Evolutionary conservation across 1,139 yeast genomes (phyloP).

Genomic region (Geotrichum reessii): DNA sequence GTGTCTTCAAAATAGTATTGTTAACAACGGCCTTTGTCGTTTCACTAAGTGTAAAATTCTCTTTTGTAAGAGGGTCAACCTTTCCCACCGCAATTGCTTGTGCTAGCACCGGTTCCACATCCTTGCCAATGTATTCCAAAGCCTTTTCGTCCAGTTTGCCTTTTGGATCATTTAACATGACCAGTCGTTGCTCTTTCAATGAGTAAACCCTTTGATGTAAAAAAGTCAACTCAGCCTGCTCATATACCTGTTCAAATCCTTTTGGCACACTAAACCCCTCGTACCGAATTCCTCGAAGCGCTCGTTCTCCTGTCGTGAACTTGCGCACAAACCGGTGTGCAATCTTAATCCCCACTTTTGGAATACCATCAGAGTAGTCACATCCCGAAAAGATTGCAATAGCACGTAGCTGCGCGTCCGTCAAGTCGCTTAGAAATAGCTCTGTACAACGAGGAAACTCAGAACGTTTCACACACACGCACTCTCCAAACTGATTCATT

Average conservation of each 20-base stretch:
- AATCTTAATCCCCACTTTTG: conserved; percentile 72
- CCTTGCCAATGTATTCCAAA: conserved; percentile 59
- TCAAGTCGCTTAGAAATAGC: conserved; percentile 42
- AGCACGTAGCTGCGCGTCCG: conserved; percentile 56
- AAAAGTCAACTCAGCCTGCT: conserved; percentile 72
- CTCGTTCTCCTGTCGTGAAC: conserved; percentile 48
- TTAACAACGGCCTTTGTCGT: background rate
- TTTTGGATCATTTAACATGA: conserved; percentile 54
- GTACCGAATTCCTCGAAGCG: conserved; percentile 51
- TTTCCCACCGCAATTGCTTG: conserved; percentile 56
- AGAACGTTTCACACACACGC: conserved; percentile 59
- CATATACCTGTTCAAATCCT: conserved; percentile 54
- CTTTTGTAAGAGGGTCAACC: conserved; percentile 59
- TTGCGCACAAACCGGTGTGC: conserved; percentile 61
- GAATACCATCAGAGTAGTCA: conserved; percentile 86
- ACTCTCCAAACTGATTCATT: conserved; percentile 63
- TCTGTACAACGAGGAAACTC: conserved; percentile 37
- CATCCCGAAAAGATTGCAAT: conserved; percentile 92
- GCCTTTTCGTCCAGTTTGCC: conserved; percentile 36
- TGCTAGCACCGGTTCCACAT: conserved; percentile 45
- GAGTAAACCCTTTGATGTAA: conserved; percentile 81
- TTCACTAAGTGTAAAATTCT: conserved; percentile 15
- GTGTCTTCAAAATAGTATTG: background rate
- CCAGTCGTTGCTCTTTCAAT: conserved; percentile 47
- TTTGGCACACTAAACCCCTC: conserved; percentile 56